Evolutionary conservation across 306 rosid genomes (phyloP).

Genomic region (Parietaria judaica): DNA sequence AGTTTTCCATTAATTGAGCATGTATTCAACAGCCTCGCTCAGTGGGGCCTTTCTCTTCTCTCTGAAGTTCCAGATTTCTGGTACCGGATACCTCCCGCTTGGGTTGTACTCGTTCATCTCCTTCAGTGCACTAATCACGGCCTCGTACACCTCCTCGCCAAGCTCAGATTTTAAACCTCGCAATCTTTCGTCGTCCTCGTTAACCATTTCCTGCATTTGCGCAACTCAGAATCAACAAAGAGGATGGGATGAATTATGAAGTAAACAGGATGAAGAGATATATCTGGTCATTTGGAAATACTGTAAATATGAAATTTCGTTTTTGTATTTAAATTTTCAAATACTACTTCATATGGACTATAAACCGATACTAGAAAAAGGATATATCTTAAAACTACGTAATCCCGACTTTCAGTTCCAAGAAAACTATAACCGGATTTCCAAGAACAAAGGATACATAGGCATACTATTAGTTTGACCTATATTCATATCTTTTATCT

Average conservation of each 20-base stretch:
- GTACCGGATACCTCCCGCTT: constrained; percentile 45
- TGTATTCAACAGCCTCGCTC: constrained; percentile 21
- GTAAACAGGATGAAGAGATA: not conserved
- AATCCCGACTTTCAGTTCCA: too few species aligned
- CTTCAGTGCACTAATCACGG: constrained; percentile 38
- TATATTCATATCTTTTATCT: too few species aligned
- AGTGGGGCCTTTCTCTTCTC: not conserved
- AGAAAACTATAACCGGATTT: too few species aligned
- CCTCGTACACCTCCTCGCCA: constrained; percentile 36
- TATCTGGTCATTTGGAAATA: too few species aligned
- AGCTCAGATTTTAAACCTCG: constrained; percentile 27
- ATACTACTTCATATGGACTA: too few species aligned
- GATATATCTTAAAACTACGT: too few species aligned
- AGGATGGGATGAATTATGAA: not conserved
- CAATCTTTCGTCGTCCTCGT: constrained; percentile 43
- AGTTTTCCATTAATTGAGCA: constrained; percentile 32
- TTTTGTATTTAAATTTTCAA: too few species aligned
- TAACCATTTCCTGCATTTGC: constrained; percentile 27
- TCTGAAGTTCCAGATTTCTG: constrained; percentile 49
- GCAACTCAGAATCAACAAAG: not conserved
- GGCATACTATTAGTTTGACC: too few species aligned
- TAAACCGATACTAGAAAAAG: too few species aligned
- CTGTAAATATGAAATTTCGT: too few species aligned
- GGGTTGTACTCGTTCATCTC: constrained; percentile 57
- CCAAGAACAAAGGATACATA: too few species aligned